These are phyloP conservation scores for Arbutus unedo DNA, from an alignment of 148 eudicot genomes.

Conservation along the genomic window DNA sequence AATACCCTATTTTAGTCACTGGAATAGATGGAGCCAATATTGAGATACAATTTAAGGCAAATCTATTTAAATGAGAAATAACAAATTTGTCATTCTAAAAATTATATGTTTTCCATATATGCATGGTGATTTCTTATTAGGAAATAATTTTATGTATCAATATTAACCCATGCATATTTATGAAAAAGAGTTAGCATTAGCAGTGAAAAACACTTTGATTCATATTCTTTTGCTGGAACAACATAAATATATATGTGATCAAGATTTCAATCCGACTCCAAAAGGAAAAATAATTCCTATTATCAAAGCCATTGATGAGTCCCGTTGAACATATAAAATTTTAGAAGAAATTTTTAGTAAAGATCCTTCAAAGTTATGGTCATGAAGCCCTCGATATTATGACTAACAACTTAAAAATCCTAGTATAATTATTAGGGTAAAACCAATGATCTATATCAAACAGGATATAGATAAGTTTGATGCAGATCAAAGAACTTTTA, in stretches of 20 bases:
- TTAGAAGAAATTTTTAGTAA: too few relatives aligned
- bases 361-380: neutral
- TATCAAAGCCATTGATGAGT: neutral
- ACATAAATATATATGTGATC: neutral
- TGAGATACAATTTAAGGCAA: too few relatives aligned
- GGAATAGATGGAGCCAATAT: too few relatives aligned
- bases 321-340: neutral
- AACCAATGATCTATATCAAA: neutral
- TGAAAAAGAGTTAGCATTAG: neutral
- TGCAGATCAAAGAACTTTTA: neutral
- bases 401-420: neutral
- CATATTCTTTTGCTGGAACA: neutral
- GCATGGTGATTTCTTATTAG: neutral
- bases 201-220: neutral
- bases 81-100: too few relatives aligned
- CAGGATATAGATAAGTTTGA: conserved; percentile 3
- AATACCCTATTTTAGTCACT: too few relatives aligned
- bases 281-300: neutral
- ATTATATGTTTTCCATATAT: neutral
- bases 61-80: too few relatives aligned
- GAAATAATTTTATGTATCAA: neutral
- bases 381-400: neutral
- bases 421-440: neutral
- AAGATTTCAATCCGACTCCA: neutral
- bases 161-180: neutral